These are phyloP conservation scores for Penicillium sp. DNA, from an alignment of 2,329 filamentous ascomycete species.

Conservation along the genomic window DNA sequence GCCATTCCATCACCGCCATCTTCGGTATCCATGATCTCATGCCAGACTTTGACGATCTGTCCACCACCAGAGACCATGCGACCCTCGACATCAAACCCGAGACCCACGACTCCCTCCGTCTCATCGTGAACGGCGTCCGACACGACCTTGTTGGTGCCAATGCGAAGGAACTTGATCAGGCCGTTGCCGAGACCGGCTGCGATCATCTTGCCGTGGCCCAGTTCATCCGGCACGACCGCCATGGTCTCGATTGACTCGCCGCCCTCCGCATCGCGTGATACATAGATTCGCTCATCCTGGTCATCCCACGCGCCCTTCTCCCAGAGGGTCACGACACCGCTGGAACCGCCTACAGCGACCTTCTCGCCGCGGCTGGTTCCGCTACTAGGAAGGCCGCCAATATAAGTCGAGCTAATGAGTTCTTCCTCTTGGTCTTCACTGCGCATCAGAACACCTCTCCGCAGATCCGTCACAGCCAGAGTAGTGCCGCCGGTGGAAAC, in stretches of 20 bases:
- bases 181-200: conserved; percentile 84
- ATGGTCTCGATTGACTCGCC: conserved; percentile 84
- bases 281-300: conserved; percentile 83
- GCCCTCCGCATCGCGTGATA: conserved; percentile 65
- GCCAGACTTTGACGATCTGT: conserved; percentile 86
- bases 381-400: conserved; percentile 72
- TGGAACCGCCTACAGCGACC: conserved; percentile 75
- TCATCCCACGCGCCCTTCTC: conserved; percentile 95
- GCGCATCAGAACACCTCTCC: conserved; percentile 80
- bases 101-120: conserved; percentile 77
- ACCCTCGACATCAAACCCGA: conserved; percentile 83
- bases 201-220: conserved; percentile 68
- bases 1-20: conserved; percentile 49
- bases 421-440: conserved; percentile 97
- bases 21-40: conserved; percentile 65
- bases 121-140: conserved; percentile 77
- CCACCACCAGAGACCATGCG: conserved; percentile 91
- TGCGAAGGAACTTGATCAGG: conserved; percentile 73
- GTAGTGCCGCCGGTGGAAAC: conserved; percentile 91
- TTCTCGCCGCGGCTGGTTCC: conserved; percentile 73
- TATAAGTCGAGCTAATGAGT: conserved; percentile 77
- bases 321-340: conserved; percentile 88
- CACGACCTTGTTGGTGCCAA: conserved; percentile 74
- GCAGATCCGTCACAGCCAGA: conserved; percentile 84
- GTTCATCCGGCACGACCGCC: conserved; percentile 69